phyloP scores from a whole-genome alignment of 371 early-diverging fungal species.

The Saksenaea vasiformis region DNA sequence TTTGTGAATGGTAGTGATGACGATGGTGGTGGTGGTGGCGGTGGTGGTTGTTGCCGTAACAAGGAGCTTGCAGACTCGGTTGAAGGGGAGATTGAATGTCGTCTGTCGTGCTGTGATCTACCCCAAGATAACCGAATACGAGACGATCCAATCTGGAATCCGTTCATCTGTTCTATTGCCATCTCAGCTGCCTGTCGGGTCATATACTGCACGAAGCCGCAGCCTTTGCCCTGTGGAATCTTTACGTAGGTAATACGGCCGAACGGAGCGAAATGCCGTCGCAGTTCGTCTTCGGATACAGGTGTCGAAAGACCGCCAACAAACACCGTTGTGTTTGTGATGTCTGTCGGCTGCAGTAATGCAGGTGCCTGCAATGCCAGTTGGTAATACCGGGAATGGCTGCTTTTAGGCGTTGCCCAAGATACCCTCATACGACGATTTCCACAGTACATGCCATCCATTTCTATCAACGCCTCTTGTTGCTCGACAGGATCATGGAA shows the following conservation, averaged over 20 bases:
- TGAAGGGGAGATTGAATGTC: background rate
- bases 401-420: conserved; percentile 73
- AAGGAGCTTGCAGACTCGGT: background rate
- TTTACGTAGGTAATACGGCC: conserved; percentile 89
- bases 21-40: no score
- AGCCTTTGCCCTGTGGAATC: conserved; percentile 89
- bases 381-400: conserved; percentile 11
- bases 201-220: conserved; percentile 90
- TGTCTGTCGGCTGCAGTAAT: background rate
- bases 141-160: conserved; percentile 76
- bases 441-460: conserved; percentile 77
- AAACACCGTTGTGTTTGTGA: conserved; percentile 86
- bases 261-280: conserved; percentile 74
- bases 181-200: conserved; percentile 80
- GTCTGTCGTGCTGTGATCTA: conserved; percentile 60
- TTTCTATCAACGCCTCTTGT: conserved; percentile 74
- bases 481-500: conserved; percentile 76
- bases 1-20: background rate
- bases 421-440: conserved; percentile 85
- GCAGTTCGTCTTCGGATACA: conserved; percentile 81
- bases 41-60: no score
- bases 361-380: background rate
- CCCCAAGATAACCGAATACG: conserved; percentile 92
- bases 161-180: conserved; percentile 87
- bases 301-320: conserved; percentile 83